These are phyloP conservation scores for Biancaea sappan DNA, from an alignment of 306 rosid genomes.

Conservation along the genomic window DNA sequence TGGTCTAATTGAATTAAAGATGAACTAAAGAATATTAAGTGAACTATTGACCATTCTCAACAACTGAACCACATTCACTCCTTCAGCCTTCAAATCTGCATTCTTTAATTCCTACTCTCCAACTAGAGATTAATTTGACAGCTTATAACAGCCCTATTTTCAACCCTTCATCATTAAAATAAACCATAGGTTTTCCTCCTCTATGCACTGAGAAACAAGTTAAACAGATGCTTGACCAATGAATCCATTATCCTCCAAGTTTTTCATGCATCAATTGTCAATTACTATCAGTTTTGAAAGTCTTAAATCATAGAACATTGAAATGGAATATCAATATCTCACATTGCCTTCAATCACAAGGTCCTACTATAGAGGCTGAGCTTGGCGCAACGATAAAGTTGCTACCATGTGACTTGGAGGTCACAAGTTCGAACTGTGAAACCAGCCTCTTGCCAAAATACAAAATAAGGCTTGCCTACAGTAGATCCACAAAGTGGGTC, in stretches of 20 bases:
- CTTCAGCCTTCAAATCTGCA: slow-evolving; percentile 1
- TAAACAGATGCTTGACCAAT: background rate
- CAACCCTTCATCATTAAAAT: background rate
- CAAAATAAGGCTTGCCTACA: too few species aligned
- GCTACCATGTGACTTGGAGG: too few species aligned
- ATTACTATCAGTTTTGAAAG: background rate
- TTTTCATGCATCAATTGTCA: slow-evolving; percentile 5
- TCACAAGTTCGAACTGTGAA: too few species aligned
- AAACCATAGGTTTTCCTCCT: slow-evolving; percentile 2
- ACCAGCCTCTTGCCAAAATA: too few species aligned
- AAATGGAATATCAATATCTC: slow-evolving; percentile 3
- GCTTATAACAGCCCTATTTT: background rate
- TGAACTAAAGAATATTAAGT: background rate
- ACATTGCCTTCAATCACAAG: background rate
- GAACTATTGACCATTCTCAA: background rate
- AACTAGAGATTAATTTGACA: background rate
- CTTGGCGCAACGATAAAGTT: too few species aligned
- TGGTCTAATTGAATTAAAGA: background rate
- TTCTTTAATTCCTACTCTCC: background rate
- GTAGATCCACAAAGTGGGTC: too few species aligned
- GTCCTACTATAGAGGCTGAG: too few species aligned
- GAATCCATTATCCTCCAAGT: background rate
- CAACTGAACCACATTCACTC: background rate
- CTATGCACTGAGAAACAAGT: background rate
- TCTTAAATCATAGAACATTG: background rate